Evolutionary conservation across 1,284 basidiomycete genomes (phyloP).

Genomic region (Phaffia rhodozyma): DNA sequence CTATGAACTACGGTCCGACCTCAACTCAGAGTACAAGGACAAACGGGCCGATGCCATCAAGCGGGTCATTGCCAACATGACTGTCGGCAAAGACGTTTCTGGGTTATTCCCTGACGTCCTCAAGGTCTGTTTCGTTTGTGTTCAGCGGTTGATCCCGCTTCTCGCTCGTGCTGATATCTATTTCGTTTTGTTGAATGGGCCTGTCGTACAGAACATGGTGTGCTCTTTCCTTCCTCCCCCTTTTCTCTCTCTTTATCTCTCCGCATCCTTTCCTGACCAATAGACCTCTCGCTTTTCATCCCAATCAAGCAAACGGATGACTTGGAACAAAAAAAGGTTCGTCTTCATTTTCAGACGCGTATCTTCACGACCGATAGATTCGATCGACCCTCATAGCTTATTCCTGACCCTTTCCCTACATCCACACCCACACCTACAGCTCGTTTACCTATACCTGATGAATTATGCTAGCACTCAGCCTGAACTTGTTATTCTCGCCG

Average conservation of each 20-base stretch:
- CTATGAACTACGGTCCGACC: constrained; percentile 83
- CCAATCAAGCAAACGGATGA: constrained; percentile 37
- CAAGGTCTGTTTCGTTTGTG: constrained; percentile 46
- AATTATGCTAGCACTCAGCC: constrained; percentile 98
- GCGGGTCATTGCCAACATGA: constrained; percentile 83
- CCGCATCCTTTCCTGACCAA: constrained; percentile 36
- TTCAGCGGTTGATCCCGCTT: not conserved
- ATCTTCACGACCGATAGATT: not conserved
- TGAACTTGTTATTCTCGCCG: constrained; percentile 91
- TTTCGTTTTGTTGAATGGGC: too few species aligned
- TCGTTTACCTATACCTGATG: constrained; percentile 97
- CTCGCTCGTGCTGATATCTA: not conserved
- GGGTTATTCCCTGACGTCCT: constrained; percentile 96
- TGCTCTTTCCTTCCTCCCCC: not conserved
- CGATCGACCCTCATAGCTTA: not conserved
- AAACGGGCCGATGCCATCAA: constrained; percentile 98
- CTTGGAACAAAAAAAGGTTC: constrained; percentile 37
- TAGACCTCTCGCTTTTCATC: constrained; percentile 12
- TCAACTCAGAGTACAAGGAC: constrained; percentile 92
- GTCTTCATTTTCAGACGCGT: not conserved
- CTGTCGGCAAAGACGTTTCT: constrained; percentile 90
- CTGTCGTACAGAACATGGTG: not conserved
- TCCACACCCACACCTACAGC: constrained; percentile 56
- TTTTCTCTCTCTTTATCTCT: too few species aligned
- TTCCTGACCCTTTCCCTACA: not conserved